Conservation (phyloP, 257 asterid species). For the Ilex asprella region DNA sequence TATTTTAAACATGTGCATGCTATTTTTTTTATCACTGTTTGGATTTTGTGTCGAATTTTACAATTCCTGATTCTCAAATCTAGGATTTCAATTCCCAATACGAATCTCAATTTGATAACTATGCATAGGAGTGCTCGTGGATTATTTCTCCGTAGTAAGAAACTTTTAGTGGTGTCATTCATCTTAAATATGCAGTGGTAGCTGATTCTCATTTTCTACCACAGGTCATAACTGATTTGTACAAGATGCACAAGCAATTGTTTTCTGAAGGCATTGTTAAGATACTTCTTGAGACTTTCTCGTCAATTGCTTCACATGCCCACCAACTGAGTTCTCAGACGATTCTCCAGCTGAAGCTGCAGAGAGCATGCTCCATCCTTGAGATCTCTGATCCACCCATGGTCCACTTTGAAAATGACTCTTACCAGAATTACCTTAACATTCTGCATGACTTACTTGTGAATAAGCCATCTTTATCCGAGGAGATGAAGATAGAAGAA, state of each 20-base stretch:
- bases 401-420: constrained; percentile 87
- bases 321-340: constrained; percentile 57
- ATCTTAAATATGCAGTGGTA: background rate
- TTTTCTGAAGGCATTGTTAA: constrained; percentile 34
- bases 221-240: constrained; percentile 81
- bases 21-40: no score
- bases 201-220: constrained; percentile 3
- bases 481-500: constrained; percentile 54
- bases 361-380: constrained; percentile 56
- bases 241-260: constrained; percentile 56
- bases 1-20: no score
- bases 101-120: no score
- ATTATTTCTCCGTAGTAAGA: no score
- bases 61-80: no score
- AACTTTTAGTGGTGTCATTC: no score
- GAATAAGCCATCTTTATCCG: constrained; percentile 33
- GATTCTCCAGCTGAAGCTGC: constrained; percentile 49
- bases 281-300: constrained; percentile 40
- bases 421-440: constrained; percentile 58
- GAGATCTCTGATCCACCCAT: constrained; percentile 87
- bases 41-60: no score
- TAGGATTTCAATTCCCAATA: no score
- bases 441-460: constrained; percentile 58
- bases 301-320: constrained; percentile 67
- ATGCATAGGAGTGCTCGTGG: no score